These are phyloP conservation scores for Fraxinus floribunda DNA, from an alignment of 305 asterid genomes.

Conservation along the genomic window DNA sequence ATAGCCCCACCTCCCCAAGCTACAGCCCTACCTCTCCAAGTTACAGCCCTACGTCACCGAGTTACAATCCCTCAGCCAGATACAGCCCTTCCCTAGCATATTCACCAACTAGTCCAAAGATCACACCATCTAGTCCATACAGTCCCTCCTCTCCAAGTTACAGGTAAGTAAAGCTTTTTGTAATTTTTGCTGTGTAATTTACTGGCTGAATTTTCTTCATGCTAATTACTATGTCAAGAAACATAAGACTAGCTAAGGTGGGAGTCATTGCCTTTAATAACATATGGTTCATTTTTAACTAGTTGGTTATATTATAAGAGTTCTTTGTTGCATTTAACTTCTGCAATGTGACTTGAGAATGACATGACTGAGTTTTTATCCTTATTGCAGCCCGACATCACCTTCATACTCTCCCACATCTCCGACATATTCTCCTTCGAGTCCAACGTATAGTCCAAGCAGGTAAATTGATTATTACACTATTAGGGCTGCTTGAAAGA, in stretches of 20 bases:
- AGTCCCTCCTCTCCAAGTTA: constrained; percentile 97
- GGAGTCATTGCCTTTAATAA: not conserved
- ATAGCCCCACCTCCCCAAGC: constrained; percentile 87
- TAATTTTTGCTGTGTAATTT: not conserved
- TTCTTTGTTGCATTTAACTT: not conserved
- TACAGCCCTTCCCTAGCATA: constrained; percentile 87
- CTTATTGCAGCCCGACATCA: constrained; percentile 85
- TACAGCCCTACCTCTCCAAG: constrained; percentile 75
- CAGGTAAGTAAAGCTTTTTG: constrained; percentile 47
- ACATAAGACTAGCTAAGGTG: not conserved
- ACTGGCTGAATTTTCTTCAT: not conserved
- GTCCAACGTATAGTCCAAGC: constrained; percentile 96
- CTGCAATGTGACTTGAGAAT: constrained; percentile 2
- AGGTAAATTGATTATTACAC: constrained; percentile 45
- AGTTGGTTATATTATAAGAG: constrained; percentile 5
- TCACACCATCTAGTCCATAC: constrained; percentile 82
- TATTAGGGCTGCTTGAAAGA: not conserved
- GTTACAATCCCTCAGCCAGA: constrained; percentile 79
- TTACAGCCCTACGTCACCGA: constrained; percentile 75
- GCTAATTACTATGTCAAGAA: not conserved
- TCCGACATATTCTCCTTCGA: constrained; percentile 88
- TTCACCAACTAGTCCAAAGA: constrained; percentile 86
- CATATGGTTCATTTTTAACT: not conserved
- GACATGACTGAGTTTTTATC: not conserved
- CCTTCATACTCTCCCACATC: constrained; percentile 93